Conservation (phyloP, 2,329 filamentous ascomycete species). For the Nannizziopsis barbatae region DNA sequence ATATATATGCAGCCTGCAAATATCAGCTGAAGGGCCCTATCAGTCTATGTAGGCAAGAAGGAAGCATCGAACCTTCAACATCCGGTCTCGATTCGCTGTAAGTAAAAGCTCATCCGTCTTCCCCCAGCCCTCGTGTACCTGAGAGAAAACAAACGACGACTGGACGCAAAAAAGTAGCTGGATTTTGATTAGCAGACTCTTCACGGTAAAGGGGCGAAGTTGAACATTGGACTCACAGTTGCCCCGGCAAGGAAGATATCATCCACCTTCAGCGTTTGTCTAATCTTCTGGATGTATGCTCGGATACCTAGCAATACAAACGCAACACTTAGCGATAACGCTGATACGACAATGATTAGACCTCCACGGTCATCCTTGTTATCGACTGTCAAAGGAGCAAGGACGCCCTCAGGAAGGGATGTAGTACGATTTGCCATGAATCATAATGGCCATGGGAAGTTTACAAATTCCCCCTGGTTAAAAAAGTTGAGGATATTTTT, state of each 20-base stretch:
- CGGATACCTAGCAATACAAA: constrained; percentile 33
- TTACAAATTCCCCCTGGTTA: background rate
- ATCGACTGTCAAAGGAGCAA: constrained; percentile 29
- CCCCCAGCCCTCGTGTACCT: constrained; percentile 33
- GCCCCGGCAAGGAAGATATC: constrained; percentile 28
- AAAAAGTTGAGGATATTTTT: background rate
- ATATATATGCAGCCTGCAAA: constrained; percentile 27
- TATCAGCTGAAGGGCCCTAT: background rate
- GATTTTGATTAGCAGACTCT: constrained; percentile 1
- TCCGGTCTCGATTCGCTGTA: constrained; percentile 17
- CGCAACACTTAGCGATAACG: constrained; percentile 30
- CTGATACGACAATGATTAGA: constrained; percentile 32
- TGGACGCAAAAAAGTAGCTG: constrained; percentile 30
- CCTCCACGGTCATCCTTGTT: constrained; percentile 32
- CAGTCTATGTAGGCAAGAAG: background rate
- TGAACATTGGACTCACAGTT: background rate
- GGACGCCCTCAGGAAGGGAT: constrained; percentile 17
- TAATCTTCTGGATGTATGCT: constrained; percentile 29
- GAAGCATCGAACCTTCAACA: constrained; percentile 28
- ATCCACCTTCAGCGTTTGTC: constrained; percentile 23
- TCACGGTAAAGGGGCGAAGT: too few relatives aligned
- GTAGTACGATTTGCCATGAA: constrained; percentile 1
- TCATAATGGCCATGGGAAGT: background rate
- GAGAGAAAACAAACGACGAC: constrained; percentile 28
- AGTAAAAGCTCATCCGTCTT: constrained; percentile 19